These are phyloP conservation scores for Carex pumila DNA, from an alignment of 176 grass and related monocot genomes.

Conservation along the genomic window DNA sequence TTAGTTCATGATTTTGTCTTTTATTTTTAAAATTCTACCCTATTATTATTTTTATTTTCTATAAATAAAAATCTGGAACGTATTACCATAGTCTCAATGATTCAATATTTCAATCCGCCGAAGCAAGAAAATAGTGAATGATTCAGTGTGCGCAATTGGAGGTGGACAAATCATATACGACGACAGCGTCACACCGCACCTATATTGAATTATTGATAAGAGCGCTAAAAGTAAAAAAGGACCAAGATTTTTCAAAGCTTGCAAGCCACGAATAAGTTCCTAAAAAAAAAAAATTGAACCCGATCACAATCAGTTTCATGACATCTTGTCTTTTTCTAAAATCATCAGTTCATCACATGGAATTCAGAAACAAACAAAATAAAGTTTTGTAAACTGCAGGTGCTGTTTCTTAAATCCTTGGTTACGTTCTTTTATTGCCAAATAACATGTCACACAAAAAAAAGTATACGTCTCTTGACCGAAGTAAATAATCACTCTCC, in stretches of 20 bases:
- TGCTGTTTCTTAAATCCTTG: background rate
- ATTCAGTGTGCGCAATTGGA: background rate
- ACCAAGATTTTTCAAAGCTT: background rate
- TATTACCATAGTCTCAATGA: too few species aligned
- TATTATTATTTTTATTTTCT: too few species aligned
- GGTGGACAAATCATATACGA: background rate
- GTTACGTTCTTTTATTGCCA: background rate
- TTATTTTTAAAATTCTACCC: too few species aligned
- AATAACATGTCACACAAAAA: too few species aligned
- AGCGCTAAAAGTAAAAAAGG: background rate
- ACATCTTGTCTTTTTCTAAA: background rate
- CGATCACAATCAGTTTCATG: background rate
- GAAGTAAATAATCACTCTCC: too few species aligned
- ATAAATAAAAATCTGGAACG: too few species aligned
- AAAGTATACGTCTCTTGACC: too few species aligned
- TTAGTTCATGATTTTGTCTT: too few species aligned
- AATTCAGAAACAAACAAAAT: background rate
- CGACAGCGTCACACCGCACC: background rate
- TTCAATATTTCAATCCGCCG: too few species aligned
- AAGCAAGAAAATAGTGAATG: too few species aligned
- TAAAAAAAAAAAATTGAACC: background rate
- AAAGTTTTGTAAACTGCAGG: background rate
- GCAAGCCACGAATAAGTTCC: too few species aligned
- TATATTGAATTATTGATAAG: background rate
- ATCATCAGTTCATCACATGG: background rate